Conservation (phyloP, 768 basidiomycete species). For the Pleurotus platypus region DNA sequence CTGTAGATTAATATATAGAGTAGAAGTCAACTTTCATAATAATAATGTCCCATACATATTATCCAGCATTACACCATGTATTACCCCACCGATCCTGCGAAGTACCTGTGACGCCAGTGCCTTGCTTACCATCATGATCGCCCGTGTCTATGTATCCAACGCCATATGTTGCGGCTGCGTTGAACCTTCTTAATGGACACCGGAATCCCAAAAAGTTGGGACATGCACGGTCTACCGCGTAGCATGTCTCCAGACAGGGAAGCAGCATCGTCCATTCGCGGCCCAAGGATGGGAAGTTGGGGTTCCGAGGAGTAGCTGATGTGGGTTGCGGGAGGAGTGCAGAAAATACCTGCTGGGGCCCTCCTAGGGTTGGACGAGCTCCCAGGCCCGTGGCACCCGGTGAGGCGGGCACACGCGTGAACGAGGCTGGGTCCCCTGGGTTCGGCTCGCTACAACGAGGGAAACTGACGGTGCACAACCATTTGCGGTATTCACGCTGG, state of each 20-base stretch:
- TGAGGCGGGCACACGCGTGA: conserved; percentile 26
- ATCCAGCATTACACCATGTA: conserved; percentile 63
- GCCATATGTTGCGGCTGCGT: conserved; percentile 68
- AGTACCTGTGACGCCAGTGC: conserved; percentile 46
- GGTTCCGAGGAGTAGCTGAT: conserved; percentile 37
- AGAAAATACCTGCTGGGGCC: conserved; percentile 35
- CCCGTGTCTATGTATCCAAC: conserved; percentile 68
- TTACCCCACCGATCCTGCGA: conserved; percentile 71
- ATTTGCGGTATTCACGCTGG: conserved; percentile 64
- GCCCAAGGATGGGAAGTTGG: conserved; percentile 40
- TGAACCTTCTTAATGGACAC: conserved; percentile 61
- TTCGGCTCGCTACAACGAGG: conserved; percentile 68
- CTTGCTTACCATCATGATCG: conserved; percentile 37
- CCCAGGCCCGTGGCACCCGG: conserved; percentile 28
- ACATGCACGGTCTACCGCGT: conserved; percentile 70
- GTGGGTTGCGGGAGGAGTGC: conserved; percentile 47
- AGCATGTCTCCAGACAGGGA: conserved; percentile 80
- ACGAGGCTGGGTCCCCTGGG: conserved; percentile 26
- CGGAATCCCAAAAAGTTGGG: conserved; percentile 67
- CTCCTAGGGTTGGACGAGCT: conserved; percentile 17
- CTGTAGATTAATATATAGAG: no score
- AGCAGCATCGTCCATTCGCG: conserved; percentile 57
- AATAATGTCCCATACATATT: conserved; percentile 5
- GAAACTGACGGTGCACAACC: conserved; percentile 74
- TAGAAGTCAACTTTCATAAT: no score